Conservation (phyloP, 2,329 filamentous ascomycete genomes). For the Fusarium robinianum region DNA sequence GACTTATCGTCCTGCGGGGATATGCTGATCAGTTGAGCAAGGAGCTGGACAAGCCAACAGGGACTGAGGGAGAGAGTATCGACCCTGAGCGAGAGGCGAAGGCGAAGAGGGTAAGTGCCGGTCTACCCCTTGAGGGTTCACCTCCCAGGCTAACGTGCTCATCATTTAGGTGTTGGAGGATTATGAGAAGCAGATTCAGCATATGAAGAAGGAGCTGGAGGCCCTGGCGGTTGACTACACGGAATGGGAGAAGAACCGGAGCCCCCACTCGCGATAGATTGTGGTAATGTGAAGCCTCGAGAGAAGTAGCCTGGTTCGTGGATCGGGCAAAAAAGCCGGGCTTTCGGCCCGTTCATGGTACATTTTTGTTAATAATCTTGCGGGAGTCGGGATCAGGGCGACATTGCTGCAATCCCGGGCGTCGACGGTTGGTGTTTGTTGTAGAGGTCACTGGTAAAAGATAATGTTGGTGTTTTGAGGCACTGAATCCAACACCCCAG, state of each 20-base stretch:
- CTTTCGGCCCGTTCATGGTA: too few species aligned
- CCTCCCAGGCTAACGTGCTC: conserved; percentile 19
- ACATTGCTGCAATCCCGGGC: too few species aligned
- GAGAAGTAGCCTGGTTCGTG: too few species aligned
- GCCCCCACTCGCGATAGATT: conserved; percentile 44
- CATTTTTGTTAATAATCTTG: too few species aligned
- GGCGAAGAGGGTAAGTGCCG: conserved; percentile 69
- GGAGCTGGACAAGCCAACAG: conserved; percentile 71
- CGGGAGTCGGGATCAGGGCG: too few species aligned
- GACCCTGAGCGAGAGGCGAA: conserved; percentile 72
- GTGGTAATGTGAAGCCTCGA: conserved; percentile 6
- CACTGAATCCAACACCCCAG: conserved; percentile 6
- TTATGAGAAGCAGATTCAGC: conserved; percentile 78
- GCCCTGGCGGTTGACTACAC: conserved; percentile 62
- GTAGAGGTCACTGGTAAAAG: too few species aligned
- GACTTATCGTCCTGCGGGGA: conserved; percentile 74
- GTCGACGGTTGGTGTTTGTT: too few species aligned
- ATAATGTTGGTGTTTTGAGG: conserved; percentile 6
- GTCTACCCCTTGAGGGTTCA: neutral
- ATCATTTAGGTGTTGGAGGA: conserved; percentile 71
- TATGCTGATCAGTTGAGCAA: conserved; percentile 73
- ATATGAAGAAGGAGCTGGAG: conserved; percentile 74
- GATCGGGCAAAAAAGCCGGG: too few species aligned
- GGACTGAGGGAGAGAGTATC: conserved; percentile 59
- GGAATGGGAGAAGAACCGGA: conserved; percentile 58